Percentiles rank a stretch among this genome's conserved stretches.
Evolutionary conservation across 2,329 filamentous ascomycete genomes (phyloP).

Genomic region (Fusarium verrucosum): DNA sequence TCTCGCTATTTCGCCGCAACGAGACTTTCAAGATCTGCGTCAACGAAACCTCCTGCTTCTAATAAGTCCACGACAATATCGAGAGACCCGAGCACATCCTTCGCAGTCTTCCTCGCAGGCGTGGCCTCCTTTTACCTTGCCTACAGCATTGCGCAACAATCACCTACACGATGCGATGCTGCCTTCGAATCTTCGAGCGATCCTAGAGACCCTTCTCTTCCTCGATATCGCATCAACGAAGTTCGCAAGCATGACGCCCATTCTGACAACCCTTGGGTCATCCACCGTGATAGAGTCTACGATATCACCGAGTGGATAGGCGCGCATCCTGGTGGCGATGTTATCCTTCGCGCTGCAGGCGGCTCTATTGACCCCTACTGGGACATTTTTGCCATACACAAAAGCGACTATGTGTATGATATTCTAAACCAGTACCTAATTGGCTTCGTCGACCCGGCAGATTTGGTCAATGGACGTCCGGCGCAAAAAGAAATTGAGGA

Average conservation of each 20-base stretch:
- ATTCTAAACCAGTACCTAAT: slow-evolving; percentile 72
- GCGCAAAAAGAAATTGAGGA: slow-evolving; percentile 66
- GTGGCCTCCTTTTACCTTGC: slow-evolving; percentile 33
- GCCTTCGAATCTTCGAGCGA: slow-evolving; percentile 31
- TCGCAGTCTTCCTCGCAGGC: slow-evolving; percentile 23
- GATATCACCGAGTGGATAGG: slow-evolving; percentile 75
- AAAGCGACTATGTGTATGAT: slow-evolving; percentile 69
- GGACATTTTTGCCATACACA: slow-evolving; percentile 76
- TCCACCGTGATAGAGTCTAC: slow-evolving; percentile 71
- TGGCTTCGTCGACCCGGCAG: slow-evolving; percentile 66
- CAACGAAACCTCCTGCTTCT: background rate
- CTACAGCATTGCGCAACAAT: slow-evolving; percentile 28
- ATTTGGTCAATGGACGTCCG: slow-evolving; percentile 67
- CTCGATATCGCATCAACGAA: slow-evolving; percentile 61
- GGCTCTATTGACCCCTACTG: slow-evolving; percentile 73
- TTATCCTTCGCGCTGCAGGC: slow-evolving; percentile 73
- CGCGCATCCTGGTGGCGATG: slow-evolving; percentile 72
- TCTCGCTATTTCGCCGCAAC: slow-evolving; percentile 20
- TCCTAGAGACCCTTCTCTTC: slow-evolving; percentile 54
- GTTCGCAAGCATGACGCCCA: slow-evolving; percentile 62
- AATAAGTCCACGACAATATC: background rate
- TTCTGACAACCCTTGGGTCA: slow-evolving; percentile 69
- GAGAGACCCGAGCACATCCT: slow-evolving; percentile 1
- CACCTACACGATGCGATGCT: slow-evolving; percentile 37
- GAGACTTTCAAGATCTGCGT: background rate